Evolutionary conservation across 129 eudicot genomes (phyloP), one percentile per base, ranked within the genome.

Genomic region (Pseudognaphalium luteoalbum): DNA sequence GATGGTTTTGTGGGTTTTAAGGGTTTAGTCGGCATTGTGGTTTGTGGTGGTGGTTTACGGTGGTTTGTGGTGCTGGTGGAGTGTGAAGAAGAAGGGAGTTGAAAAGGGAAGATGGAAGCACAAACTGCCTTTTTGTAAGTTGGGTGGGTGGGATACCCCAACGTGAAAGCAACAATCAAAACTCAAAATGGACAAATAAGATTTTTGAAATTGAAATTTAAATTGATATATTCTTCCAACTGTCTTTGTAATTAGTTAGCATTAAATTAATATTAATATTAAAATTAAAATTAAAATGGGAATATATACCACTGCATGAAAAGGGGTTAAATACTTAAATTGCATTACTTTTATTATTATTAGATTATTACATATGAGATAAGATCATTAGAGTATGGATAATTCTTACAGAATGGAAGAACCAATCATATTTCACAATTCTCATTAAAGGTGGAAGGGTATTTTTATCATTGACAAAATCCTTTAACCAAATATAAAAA

Each of bases 1-100:
- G 54, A 66, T 65, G 94, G 77, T 86, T 90, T 90, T 30, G 88
- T 65, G 80, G 91, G 80, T 71, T 71, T 85, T 81, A 75, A 72
- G 4, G 88, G 74, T 88, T 84, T 86, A 60, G 88, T 73, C 50
- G 80, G 50, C 87, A 81, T 87, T 82, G 76, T 76, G 76, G 4
- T 66, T 28, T 33, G n/a, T 29, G 65, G 79, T 39, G n/a, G n/a
- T n/a, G 71, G 71, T n/a, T 17, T 20, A 14, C 2, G 69, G 69
- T 17, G 73, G n/a, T 8, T 61, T 8, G 17, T 0, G 75, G 17
- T 17, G 56, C 6, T 16, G 77, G 20, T 9, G 42, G 64, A 14
- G 58, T 62, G 66, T 78, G 67, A 65, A 71, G 80, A 11, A 76
- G 57, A 54, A 20, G 29, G 62, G 29, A n/a, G 57, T 10, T 29